Evolutionary conservation across 352 stramenopile genomes (phyloP), one percentile per base, ranked within the genome.

Genomic region (Blastocystis sp.): DNA sequence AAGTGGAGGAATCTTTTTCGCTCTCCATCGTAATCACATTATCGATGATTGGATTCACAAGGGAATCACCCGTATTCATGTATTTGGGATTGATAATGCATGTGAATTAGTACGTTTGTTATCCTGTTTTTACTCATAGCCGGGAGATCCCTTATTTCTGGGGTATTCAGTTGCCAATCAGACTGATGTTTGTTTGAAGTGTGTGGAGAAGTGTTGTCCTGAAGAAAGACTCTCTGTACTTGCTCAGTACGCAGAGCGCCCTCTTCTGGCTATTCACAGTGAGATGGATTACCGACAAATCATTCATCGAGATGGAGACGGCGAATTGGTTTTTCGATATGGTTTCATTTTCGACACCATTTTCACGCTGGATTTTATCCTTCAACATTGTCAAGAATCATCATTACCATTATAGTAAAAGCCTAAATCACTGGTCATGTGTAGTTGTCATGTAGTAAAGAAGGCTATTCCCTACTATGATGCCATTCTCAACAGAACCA

Each of bases 391-490:
- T 33, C 15, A 2, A 7, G 73, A 66, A 19, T 84, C 73, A 9
- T 66, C 73, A 35, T n/a, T 84, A 35, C 73, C 73, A 24, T 22
- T 30, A 27, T 84, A 66, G 73, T 84, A 44, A 1, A 27, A 2
- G 22, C 68, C 22, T 1, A 6, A 24, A 33, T 62, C 13, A 42
- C 17, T 1, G 0, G 9, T 84, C 9, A 40, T 37, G 24, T 68
- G 51, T 84, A 84, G 73, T 48, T 84, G 73, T n/a, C 73, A 84
- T 69, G 68, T 84, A n/a, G 73, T 84, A 57, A 84, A 84, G 73
- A 84, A 84, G 33, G 73, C 73, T 9, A 84, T 68, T 84, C 73
- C 73, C 11, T 84, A 84, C 24, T 84, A 68, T 44, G 73, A 84
- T 24, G 19, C 73, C 24, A 84, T 84, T 84, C 42, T 84, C 42